Percentiles rank a stretch among this genome's conserved stretches.
These are phyloP conservation scores for Nothophaeocryptopus gaeumannii DNA, from an alignment of 2,329 filamentous ascomycete species.

Conservation along the genomic window DNA sequence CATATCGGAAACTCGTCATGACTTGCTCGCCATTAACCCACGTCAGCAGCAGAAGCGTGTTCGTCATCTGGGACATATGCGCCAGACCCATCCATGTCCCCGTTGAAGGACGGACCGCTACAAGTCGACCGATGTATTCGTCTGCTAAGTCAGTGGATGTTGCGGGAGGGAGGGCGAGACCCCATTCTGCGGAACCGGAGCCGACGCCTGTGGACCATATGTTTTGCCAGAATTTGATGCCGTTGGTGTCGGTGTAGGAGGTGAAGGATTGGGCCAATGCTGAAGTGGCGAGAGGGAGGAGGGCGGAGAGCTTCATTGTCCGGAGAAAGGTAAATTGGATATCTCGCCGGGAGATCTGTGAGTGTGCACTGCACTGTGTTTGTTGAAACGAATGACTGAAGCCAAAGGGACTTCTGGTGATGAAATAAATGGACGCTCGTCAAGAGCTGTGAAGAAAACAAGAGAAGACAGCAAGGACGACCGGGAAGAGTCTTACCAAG, in stretches of 20 bases:
- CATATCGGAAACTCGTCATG: slow-evolving; percentile 57
- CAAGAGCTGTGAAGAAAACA: slow-evolving; percentile 5
- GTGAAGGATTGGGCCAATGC: slow-evolving; percentile 27
- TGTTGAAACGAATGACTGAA: slow-evolving; percentile 19
- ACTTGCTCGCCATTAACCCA: slow-evolving; percentile 56
- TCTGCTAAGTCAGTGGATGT: slow-evolving; percentile 41
- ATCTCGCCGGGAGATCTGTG: slow-evolving; percentile 23
- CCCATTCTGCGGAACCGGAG: slow-evolving; percentile 51
- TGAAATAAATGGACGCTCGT: slow-evolving; percentile 22
- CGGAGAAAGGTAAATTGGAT: background rate
- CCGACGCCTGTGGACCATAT: slow-evolving; percentile 42
- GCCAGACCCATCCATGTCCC: slow-evolving; percentile 60
- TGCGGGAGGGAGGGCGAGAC: slow-evolving; percentile 52
- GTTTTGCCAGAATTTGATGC: slow-evolving; percentile 55
- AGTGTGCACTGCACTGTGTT: slow-evolving; percentile 17
- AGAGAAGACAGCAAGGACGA: background rate
- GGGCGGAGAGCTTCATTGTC: slow-evolving; percentile 28
- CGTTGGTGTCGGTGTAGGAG: slow-evolving; percentile 42
- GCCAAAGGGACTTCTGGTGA: too few species aligned
- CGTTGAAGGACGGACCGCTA: slow-evolving; percentile 40
- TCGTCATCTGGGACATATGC: slow-evolving; percentile 57
- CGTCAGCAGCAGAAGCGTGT: slow-evolving; percentile 57
- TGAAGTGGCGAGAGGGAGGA: slow-evolving; percentile 19
- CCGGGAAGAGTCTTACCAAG: slow-evolving; percentile 4
- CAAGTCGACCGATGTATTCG: slow-evolving; percentile 61